Conservation (phyloP, 1,139 yeast genomes). For the Nakaseomyces delphensis region DNA sequence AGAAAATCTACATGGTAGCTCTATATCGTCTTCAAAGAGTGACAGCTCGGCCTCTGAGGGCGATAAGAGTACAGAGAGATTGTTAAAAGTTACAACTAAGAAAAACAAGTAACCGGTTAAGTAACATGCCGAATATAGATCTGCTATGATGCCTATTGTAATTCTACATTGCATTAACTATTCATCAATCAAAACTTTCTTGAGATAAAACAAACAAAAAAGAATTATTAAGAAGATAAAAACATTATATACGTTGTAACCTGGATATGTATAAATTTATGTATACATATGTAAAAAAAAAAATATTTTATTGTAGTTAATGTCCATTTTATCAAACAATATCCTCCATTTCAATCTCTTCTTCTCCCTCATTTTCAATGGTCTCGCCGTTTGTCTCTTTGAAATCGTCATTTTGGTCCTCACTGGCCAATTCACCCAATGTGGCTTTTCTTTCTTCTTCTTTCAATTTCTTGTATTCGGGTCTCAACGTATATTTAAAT, state of each 20-base stretch:
- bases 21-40: not conserved
- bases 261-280: too few species aligned
- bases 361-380: conserved; percentile 31
- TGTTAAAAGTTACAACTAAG: not conserved
- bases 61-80: conserved; percentile 1
- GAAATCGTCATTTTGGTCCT: conserved; percentile 10
- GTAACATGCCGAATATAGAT: not conserved
- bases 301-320: conserved; percentile 1
- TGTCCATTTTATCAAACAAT: too few species aligned
- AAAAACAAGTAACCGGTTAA: conserved; percentile 4
- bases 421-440: conserved; percentile 48
- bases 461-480: conserved; percentile 76
- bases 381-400: conserved; percentile 18
- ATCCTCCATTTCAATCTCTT: conserved; percentile 38
- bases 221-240: not conserved
- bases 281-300: not conserved
- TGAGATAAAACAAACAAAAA: too few species aligned
- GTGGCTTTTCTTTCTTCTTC: conserved; percentile 69
- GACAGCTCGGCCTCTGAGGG: not conserved
- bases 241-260: too few species aligned
- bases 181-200: too few species aligned
- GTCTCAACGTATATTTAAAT: conserved; percentile 78
- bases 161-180: not conserved
- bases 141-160: too few species aligned
- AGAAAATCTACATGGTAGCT: not conserved